Percentiles rank a stretch among this genome's conserved stretches.
These are phyloP conservation scores for Pichia kudriavzevii DNA, from an alignment of 1,139 yeast species.

Conservation along the genomic window DNA sequence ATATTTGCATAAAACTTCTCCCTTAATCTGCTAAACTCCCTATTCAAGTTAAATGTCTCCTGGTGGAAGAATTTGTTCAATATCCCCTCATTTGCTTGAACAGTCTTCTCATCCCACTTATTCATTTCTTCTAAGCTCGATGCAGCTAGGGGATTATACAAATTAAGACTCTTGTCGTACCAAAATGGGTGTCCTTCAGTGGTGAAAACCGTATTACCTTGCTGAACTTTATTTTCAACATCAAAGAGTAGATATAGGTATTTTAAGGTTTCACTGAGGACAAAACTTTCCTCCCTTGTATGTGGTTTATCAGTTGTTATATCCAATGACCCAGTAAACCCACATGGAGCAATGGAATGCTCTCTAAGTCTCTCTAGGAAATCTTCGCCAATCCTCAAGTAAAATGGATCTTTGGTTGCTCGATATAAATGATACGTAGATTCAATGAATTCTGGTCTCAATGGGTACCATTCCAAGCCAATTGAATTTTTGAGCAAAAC, in stretches of 20 bases:
- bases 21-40: constrained; percentile 9
- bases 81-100: constrained; percentile 1
- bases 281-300: constrained; percentile 88
- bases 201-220: constrained; percentile 63
- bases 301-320: constrained; percentile 55
- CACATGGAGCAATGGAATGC: constrained; percentile 57
- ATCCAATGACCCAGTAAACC: constrained; percentile 74
- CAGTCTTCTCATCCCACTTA: constrained; percentile 1
- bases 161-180: constrained; percentile 33
- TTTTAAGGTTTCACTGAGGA: constrained; percentile 76
- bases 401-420: constrained; percentile 84
- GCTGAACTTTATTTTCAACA: constrained; percentile 28
- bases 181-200: constrained; percentile 94
- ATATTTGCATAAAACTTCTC: constrained; percentile 1
- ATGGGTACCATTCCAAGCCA: constrained; percentile 81
- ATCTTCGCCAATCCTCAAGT: constrained; percentile 64
- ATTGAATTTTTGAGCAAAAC: constrained; percentile 29
- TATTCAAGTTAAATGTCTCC: constrained; percentile 10
- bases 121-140: constrained; percentile 6
- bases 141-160: constrained; percentile 4
- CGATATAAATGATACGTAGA: constrained; percentile 77
- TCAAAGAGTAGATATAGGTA: constrained; percentile 79
- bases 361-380: constrained; percentile 48
- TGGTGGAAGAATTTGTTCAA: constrained; percentile 3
- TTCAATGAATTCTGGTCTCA: constrained; percentile 87